phyloP scores from a whole-genome alignment of 106 monocot genomes.

The Alisma plantagoaquatica region DNA sequence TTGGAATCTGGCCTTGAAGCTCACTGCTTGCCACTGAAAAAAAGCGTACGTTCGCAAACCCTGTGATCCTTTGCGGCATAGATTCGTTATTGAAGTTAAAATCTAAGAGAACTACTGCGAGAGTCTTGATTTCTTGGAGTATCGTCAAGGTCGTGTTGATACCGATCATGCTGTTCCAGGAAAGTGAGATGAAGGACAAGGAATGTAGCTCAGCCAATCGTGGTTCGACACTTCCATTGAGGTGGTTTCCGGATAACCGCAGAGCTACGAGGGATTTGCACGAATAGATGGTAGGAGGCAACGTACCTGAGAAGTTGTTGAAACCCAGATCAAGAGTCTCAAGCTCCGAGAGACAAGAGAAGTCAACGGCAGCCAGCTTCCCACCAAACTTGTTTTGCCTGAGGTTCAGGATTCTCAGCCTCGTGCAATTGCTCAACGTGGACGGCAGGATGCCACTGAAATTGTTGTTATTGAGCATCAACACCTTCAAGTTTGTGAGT shows the following conservation, averaged over 20 bases:
- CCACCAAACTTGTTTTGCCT: constrained; percentile 10
- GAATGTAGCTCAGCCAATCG: constrained; percentile 7
- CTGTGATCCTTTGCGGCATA: neutral
- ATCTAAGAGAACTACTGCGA: constrained; percentile 17
- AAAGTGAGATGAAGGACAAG: constrained; percentile 26
- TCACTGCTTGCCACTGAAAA: constrained; percentile 12
- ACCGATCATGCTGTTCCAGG: constrained; percentile 14
- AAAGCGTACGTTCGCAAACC: constrained; percentile 18
- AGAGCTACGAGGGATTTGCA: constrained; percentile 33
- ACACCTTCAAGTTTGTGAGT: constrained; percentile 14
- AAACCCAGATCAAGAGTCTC: constrained; percentile 19
- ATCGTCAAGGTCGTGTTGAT: constrained; percentile 16
- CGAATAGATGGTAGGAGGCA: constrained; percentile 25
- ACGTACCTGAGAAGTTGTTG: constrained; percentile 20
- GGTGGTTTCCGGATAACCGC: constrained; percentile 14
- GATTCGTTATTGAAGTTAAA: constrained; percentile 18
- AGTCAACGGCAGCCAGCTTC: constrained; percentile 3
- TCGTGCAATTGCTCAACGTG: constrained; percentile 8
- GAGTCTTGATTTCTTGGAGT: constrained; percentile 18
- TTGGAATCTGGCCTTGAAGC: constrained; percentile 20
- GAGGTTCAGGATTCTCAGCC: constrained; percentile 7
- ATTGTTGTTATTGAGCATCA: constrained; percentile 12
- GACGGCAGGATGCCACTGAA: constrained; percentile 21
- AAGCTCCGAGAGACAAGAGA: constrained; percentile 16
- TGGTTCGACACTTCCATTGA: constrained; percentile 17